Evolutionary conservation across 129 eudicot species (phyloP).

Genomic region (Chrysanthemum makinoi): DNA sequence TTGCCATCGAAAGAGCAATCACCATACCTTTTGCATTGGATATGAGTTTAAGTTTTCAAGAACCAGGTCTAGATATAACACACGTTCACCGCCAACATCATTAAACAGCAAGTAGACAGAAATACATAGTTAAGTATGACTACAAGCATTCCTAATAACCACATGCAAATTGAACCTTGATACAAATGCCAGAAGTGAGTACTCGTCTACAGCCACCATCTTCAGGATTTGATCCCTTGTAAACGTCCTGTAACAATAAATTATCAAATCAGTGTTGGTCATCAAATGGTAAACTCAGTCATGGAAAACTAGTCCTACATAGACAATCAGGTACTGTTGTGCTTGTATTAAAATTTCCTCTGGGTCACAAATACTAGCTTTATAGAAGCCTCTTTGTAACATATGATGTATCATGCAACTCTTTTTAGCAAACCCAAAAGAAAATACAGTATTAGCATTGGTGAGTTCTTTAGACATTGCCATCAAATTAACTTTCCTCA

Average conservation of each 20-base stretch:
- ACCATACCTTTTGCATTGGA: constrained; percentile 2
- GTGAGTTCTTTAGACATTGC: not conserved
- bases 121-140: constrained; percentile 23
- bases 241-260: constrained; percentile 14
- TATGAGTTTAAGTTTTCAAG: constrained; percentile 18
- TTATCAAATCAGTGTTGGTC: not conserved
- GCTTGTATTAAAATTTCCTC: too few species aligned
- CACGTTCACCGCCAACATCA: constrained; percentile 10
- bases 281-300: too few species aligned
- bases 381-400: not conserved
- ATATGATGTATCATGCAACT: not conserved
- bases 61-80: constrained; percentile 14
- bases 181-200: not conserved
- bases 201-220: constrained; percentile 26
- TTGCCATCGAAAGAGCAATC: not conserved
- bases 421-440: not conserved
- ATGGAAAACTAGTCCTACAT: too few species aligned
- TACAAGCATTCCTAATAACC: constrained; percentile 25
- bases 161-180: constrained; percentile 17
- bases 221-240: constrained; percentile 21
- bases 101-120: constrained; percentile 16
- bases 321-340: too few species aligned
- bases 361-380: not conserved
- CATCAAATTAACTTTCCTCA: constrained; percentile 2
- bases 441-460: not conserved